Evolutionary conservation across 306 rosid species (phyloP).

Genomic region (Spatholobus suberectus): DNA sequence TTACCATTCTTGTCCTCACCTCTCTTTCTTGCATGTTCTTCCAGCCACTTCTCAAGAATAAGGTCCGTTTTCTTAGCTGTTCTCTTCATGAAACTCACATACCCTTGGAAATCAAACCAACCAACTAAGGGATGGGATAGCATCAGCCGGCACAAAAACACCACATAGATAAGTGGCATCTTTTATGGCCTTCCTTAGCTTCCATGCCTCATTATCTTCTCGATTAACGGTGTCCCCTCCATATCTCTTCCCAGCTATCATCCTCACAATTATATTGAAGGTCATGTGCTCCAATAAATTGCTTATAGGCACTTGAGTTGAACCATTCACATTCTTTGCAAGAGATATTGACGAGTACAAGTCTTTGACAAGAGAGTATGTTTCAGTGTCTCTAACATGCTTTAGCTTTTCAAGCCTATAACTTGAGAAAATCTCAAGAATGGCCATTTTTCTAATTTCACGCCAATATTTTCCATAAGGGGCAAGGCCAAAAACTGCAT

Average conservation of each 20-base stretch:
- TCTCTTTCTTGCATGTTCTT: constrained; percentile 44
- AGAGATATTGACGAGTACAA: constrained; percentile 25
- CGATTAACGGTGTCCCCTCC: not conserved
- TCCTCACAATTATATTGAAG: constrained; percentile 50
- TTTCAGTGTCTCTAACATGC: constrained; percentile 51
- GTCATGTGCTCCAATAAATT: constrained; percentile 58
- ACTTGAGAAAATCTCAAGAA: constrained; percentile 45
- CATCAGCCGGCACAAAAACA: constrained; percentile 63
- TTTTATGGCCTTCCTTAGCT: constrained; percentile 45
- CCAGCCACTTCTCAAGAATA: constrained; percentile 56
- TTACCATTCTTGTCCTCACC: not conserved
- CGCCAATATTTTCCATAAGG: constrained; percentile 77
- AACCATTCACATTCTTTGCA: not conserved
- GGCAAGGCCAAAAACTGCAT: constrained; percentile 57
- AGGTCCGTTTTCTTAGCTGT: constrained; percentile 46
- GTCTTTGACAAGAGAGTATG: constrained; percentile 46
- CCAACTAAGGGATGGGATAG: constrained; percentile 48
- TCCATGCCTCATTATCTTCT: constrained; percentile 49
- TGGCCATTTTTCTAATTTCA: constrained; percentile 54
- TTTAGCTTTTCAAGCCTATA: constrained; percentile 48
- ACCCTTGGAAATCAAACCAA: constrained; percentile 62
- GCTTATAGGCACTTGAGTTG: constrained; percentile 41
- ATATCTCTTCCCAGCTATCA: constrained; percentile 65
- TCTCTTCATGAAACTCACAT: constrained; percentile 62
- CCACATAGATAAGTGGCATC: constrained; percentile 59